A percentile compares a stretch with the other conserved stretches of the same genome.
These are phyloP conservation scores for Pharnaceum exiguum DNA, from an alignment of 148 eudicot genomes.

Conservation along the genomic window DNA sequence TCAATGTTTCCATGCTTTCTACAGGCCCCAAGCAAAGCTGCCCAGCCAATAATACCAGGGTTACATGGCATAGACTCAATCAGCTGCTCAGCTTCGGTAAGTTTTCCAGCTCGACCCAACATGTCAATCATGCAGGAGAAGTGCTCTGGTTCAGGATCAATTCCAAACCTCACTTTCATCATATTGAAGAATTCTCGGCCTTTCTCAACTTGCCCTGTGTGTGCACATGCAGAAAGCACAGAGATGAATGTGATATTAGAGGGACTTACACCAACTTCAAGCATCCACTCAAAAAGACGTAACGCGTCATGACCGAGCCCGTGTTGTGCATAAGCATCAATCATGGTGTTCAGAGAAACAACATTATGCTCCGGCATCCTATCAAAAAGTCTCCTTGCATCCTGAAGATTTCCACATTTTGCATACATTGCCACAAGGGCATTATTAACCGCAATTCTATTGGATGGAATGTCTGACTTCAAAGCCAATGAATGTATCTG, in stretches of 20 bases:
- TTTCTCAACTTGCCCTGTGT: constrained; percentile 66
- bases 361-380: constrained; percentile 66
- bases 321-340: constrained; percentile 78
- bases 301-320: constrained; percentile 54
- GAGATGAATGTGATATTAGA: constrained; percentile 62
- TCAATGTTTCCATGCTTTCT: constrained; percentile 59
- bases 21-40: constrained; percentile 66
- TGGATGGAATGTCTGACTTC: constrained; percentile 60
- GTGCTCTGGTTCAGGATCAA: constrained; percentile 65
- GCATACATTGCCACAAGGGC: constrained; percentile 74
- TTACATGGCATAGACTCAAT: constrained; percentile 56
- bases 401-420: constrained; percentile 68
- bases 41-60: constrained; percentile 68
- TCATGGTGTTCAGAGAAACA: constrained; percentile 64
- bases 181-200: constrained; percentile 48
- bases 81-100: constrained; percentile 51
- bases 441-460: constrained; percentile 59
- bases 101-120: constrained; percentile 71
- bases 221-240: constrained; percentile 74
- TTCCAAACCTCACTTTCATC: constrained; percentile 46
- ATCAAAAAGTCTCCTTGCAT: constrained; percentile 64
- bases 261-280: constrained; percentile 37
- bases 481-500: constrained; percentile 62
- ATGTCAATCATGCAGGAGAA: constrained; percentile 86
- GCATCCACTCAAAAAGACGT: constrained; percentile 58